phyloP scores from a whole-genome alignment of 768 basidiomycete species.

The Boletus speciosus region DNA sequence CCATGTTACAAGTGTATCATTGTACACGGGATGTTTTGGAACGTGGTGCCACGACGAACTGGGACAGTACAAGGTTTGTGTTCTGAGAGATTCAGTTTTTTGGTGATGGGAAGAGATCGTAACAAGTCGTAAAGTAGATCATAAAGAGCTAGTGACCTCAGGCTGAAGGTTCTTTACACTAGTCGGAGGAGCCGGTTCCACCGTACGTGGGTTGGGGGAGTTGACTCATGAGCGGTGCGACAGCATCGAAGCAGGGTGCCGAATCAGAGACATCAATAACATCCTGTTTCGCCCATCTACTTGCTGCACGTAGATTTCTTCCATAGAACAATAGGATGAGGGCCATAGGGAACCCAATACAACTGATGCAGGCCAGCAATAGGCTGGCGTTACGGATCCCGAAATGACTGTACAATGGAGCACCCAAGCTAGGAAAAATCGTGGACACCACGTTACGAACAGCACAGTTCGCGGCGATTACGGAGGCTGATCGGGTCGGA shows the following conservation, averaged over 20 bases:
- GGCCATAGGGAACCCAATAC: constrained; percentile 16
- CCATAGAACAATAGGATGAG: constrained; percentile 15
- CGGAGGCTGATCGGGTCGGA: constrained; percentile 22
- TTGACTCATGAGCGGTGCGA: constrained; percentile 8
- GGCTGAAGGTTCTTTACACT: neutral
- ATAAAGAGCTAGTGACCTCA: neutral
- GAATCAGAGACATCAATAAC: neutral
- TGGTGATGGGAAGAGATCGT: neutral
- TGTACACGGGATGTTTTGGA: neutral
- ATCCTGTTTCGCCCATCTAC: constrained; percentile 21
- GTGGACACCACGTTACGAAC: constrained; percentile 15
- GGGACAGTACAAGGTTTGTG: neutral
- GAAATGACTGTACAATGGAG: constrained; percentile 15
- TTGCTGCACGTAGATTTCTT: constrained; percentile 12
- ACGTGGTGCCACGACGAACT: neutral
- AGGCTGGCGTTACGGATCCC: constrained; percentile 20
- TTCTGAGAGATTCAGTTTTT: neutral
- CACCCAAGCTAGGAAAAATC: constrained; percentile 17
- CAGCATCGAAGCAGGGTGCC: neutral
- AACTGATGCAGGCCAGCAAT: constrained; percentile 21
- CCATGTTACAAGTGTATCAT: neutral
- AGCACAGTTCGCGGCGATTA: constrained; percentile 22
- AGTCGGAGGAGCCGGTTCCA: constrained; percentile 2
- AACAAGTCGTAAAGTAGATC: neutral
- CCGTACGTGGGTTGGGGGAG: constrained; percentile 10